Base-by-base conservation (phyloP, 2,329 filamentous ascomycete species). In the Aspergillus sclerotialis region DNA sequence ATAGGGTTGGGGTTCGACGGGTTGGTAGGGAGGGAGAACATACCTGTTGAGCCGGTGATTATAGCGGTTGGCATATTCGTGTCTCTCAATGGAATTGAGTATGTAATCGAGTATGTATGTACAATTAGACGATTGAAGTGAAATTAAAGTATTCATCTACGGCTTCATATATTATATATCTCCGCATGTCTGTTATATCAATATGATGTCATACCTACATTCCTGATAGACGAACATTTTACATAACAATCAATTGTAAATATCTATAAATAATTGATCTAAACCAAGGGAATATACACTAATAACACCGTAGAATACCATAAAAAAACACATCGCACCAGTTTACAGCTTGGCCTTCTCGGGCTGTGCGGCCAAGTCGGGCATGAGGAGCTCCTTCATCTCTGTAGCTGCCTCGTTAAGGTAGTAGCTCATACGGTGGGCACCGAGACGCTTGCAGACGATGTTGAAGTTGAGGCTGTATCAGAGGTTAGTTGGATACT, bases 381-480 rank as follows among this genome's bases (percentile, higher is more conserved):
- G 83, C 54, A 85, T 67, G 61, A 98, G 76, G 35, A 98, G 65
- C 49, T 94, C 89, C 45, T 89, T 76, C 60, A 98, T 79, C 45
- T 98, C 92, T 42, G 79, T 76, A 1, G 90, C 92, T 0, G 92
- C 90, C 67, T 98, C 92, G 55, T 88, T 93, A 47, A 98, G 71
- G 67, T 87, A 98, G 73, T 90, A 85, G 65, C 85, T 92, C 90
- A 98, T 94, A 49, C 84, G 82, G 53, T 92, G 80, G 56, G 83
- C 86, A 28, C 90, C 92, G 32, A 95, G 70, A 37, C 84, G 80
- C 75, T 96, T 98, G 60, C 84, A 92, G 46, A 94, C 89, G 48
- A 98, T 80, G 68, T 98, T 98, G 72, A 98, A 96, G 76, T 96
- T 92, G 45, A 98, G 75, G 63, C 87, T 94, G 45, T 12, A 6